Percentiles rank a stretch among this genome's conserved stretches.
These are phyloP conservation scores for Chrysosporium queenslandicum DNA, from an alignment of 2,329 filamentous ascomycete genomes.

Conservation along the genomic window DNA sequence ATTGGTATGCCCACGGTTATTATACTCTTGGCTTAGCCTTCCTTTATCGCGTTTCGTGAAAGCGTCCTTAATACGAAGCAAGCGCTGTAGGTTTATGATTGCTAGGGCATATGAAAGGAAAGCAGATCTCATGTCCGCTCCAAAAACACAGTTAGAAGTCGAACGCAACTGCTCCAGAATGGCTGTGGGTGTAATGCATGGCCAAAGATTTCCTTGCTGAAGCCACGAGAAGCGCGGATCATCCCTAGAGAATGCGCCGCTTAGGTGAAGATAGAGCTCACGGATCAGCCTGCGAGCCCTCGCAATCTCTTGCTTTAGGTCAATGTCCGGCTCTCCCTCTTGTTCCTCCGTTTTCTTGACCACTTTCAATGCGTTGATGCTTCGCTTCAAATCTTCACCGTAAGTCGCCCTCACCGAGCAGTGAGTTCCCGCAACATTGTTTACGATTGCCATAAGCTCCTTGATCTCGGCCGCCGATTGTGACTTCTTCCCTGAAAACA, in stretches of 20 bases:
- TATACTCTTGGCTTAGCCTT: conserved; percentile 31
- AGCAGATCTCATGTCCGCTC: conserved; percentile 27
- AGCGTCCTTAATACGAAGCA: conserved; percentile 37
- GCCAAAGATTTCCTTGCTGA: conserved; percentile 32
- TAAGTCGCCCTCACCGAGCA: conserved; percentile 22
- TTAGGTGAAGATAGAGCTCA: conserved; percentile 8
- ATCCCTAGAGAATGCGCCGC: conserved; percentile 16
- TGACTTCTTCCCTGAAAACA: background rate
- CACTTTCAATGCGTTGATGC: conserved; percentile 28
- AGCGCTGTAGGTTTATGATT: conserved; percentile 36
- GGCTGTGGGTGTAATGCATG: conserved; percentile 30
- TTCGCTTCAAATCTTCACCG: conserved; percentile 30
- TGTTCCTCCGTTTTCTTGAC: background rate
- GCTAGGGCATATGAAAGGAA: conserved; percentile 35
- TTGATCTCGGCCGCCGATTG: background rate
- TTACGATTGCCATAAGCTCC: conserved; percentile 1
- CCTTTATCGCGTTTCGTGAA: conserved; percentile 40
- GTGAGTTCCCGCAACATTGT: background rate
- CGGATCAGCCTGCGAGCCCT: conserved; percentile 18
- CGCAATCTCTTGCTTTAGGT: conserved; percentile 17
- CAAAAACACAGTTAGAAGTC: conserved; percentile 24
- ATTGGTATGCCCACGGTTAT: conserved; percentile 44
- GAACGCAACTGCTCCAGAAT: conserved; percentile 37
- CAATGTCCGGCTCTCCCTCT: background rate
- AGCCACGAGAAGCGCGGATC: conserved; percentile 30